Base-by-base conservation (phyloP, 2,329 filamentous ascomycete genomes). In the Venturia carpophila region DNA sequence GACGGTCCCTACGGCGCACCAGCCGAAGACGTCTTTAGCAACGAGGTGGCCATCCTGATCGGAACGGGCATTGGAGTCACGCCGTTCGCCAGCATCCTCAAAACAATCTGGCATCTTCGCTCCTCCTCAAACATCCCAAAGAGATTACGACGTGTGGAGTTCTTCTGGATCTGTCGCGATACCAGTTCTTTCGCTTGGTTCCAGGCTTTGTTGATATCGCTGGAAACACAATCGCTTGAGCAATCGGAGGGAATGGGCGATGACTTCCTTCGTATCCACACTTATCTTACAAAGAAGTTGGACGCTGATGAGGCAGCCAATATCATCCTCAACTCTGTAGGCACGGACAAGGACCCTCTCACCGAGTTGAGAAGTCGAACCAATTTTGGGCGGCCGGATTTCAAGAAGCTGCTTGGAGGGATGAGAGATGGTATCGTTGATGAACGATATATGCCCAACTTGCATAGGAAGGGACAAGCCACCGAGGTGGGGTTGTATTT, bases 161-260 rank as follows among this genome's bases (percentile, higher is more conserved):
- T 99, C 78, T 95, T 99, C 80, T 99, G 94, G 94, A 88, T 97
- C 63, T 97, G 93, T 83, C 94, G 90, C 76, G 92, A 97, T 73
- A 96, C 92, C 0, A 89, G 85, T 42, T 96, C 92, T 0, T 99
- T 99, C 73, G 94, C 97, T 78, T 99, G 94, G 94, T 97, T 99
- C 82, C 94, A 99, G 75, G 92, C 90, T 1, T 86, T 99, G 0
- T 84, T 99, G 19, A 90, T 90, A 0, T 95, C 91, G 0, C 88
- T 99, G 27, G 94, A 99, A 77, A 83, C 87, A 43, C 94, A 99
- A 74, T 92, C 89, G 62, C 82, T 85, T 66, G 64, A 66, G 21
- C 45, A 41, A 7, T 67, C 71, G 0, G 87, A 87, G 65, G 85
- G 85, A 69, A 85, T 86, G 58, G 85, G 85, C 34, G 79, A 84